phyloP scores from a whole-genome alignment of 441 rosid species.

The Pelargonium cotyledonis region DNA sequence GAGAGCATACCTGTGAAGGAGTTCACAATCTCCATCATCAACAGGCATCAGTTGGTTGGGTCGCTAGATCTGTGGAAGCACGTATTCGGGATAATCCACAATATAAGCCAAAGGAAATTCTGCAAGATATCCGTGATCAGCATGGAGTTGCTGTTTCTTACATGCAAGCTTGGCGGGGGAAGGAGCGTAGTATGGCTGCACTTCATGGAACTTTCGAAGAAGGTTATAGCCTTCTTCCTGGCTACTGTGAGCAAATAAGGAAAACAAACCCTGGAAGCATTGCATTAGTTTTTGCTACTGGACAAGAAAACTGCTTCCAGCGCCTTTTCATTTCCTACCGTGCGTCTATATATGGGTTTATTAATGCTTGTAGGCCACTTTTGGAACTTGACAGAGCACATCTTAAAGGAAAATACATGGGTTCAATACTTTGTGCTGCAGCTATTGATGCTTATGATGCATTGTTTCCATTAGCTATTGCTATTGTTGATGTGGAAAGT shows the following conservation, averaged over 20 bases:
- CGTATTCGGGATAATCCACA: conserved; percentile 83
- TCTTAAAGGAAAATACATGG: conserved; percentile 82
- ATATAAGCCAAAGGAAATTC: conserved; percentile 87
- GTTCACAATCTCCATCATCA: conserved; percentile 80
- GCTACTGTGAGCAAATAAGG: conserved; percentile 80
- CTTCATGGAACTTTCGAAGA: conserved; percentile 97
- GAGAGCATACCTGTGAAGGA: conserved; percentile 78
- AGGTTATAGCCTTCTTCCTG: conserved; percentile 88
- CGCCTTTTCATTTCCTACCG: conserved; percentile 90
- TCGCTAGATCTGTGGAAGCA: conserved; percentile 86
- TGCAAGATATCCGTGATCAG: conserved; percentile 85
- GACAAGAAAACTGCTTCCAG: conserved; percentile 69
- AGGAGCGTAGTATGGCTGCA: conserved; percentile 89
- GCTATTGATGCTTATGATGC: conserved; percentile 94
- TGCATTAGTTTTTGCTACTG: conserved; percentile 75
- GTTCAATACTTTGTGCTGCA: conserved; percentile 83
- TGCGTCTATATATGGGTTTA: conserved; percentile 86
- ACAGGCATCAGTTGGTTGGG: conserved; percentile 80
- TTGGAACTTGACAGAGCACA: conserved; percentile 82
- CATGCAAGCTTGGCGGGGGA: conserved; percentile 99
- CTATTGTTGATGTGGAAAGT: conserved; percentile 85
- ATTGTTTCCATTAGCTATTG: conserved; percentile 84
- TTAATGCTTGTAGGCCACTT: conserved; percentile 88
- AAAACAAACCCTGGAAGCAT: conserved; percentile 84
- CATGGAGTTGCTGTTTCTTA: conserved; percentile 90